These are phyloP conservation scores for Capsicum baccatum DNA, from an alignment of 257 asterid species.

Conservation along the genomic window DNA sequence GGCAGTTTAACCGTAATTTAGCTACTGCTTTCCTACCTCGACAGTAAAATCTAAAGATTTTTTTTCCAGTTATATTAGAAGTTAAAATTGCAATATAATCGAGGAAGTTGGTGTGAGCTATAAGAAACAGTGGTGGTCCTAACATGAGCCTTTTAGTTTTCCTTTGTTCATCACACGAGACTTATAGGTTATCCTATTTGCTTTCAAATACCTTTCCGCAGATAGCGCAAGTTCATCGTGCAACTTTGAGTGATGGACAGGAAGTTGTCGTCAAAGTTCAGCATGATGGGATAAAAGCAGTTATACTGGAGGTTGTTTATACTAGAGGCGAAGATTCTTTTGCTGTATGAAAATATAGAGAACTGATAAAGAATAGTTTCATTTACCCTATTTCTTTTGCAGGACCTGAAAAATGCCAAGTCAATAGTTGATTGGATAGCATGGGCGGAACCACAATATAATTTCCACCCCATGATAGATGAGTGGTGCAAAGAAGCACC, in stretches of 20 bases:
- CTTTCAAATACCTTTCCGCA: constrained; percentile 37
- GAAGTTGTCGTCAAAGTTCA: constrained; percentile 97
- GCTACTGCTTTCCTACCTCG: not conserved
- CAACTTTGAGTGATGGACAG: constrained; percentile 77
- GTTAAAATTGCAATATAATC: not conserved
- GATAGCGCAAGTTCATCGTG: constrained; percentile 99
- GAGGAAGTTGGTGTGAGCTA: constrained; percentile 17
- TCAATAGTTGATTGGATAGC: constrained; percentile 97
- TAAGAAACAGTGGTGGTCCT: not conserved
- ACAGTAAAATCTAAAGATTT: not conserved
- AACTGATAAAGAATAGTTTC: not conserved
- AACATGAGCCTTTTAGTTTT: constrained; percentile 5
- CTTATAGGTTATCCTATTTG: constrained; percentile 26
- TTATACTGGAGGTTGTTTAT: constrained; percentile 78
- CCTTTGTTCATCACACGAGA: not conserved
- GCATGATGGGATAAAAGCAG: constrained; percentile 82
- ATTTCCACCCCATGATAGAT: constrained; percentile 94
- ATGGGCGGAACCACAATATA: constrained; percentile 98
- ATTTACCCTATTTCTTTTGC: constrained; percentile 32
- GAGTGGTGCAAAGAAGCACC: constrained; percentile 99
- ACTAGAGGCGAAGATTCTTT: not conserved
- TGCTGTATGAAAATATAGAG: constrained; percentile 5
- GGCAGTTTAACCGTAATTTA: not conserved
- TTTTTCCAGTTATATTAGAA: not conserved
- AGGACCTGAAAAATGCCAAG: constrained; percentile 96